phyloP scores from a whole-genome alignment of 305 asterid genomes.

The Coffea humblotiana region DNA sequence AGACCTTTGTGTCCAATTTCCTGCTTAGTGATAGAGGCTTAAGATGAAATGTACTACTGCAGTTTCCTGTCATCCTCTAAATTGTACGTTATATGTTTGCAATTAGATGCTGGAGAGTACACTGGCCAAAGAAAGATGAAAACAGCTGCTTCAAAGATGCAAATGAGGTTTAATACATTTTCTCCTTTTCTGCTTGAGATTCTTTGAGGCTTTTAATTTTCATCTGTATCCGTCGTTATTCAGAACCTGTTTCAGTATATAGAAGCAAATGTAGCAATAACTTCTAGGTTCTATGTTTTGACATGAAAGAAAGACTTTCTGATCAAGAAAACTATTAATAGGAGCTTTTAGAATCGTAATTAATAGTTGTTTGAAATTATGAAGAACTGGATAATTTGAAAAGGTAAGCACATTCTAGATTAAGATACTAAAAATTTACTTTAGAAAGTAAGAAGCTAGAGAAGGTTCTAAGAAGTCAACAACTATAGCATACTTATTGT shows the following conservation, averaged over 20 bases:
- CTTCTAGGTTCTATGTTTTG: background rate
- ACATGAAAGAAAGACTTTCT: background rate
- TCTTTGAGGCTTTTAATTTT: background rate
- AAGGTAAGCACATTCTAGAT: background rate
- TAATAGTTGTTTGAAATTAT: no score
- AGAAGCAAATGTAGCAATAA: background rate
- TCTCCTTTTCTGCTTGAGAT: constrained; percentile 5
- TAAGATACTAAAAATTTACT: background rate
- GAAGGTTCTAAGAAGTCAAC: background rate
- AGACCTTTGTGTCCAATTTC: background rate
- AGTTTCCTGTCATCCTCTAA: background rate
- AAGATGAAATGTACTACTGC: background rate
- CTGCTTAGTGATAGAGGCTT: background rate
- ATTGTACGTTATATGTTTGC: constrained; percentile 2
- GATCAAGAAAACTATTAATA: no score
- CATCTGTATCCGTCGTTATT: background rate
- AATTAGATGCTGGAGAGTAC: constrained; percentile 61
- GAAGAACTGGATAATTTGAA: background rate
- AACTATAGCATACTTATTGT: background rate
- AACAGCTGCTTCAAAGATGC: constrained; percentile 60
- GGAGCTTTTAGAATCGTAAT: background rate
- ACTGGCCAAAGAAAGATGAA: constrained; percentile 65
- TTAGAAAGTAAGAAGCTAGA: background rate
- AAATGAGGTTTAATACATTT: constrained; percentile 50
- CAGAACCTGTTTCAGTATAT: background rate